Conservation (phyloP, 2,329 filamentous ascomycete species). For the Annulohypoxylon truncatum region DNA sequence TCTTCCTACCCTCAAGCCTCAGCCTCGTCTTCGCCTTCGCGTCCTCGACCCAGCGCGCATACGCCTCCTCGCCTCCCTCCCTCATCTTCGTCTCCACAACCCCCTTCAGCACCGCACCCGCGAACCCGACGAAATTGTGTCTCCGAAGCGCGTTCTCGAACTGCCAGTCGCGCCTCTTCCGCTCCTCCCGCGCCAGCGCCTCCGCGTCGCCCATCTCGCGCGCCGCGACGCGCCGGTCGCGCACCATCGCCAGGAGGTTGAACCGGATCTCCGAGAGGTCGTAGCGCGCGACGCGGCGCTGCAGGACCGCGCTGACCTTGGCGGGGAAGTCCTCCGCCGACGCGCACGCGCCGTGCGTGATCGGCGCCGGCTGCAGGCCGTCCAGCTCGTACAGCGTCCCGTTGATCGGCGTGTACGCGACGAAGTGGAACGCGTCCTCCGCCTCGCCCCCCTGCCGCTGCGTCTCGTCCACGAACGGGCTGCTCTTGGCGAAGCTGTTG, state of each 20-base stretch:
- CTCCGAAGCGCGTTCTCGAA: constrained; percentile 94
- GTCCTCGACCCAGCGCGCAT: constrained; percentile 78
- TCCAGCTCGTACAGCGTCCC: constrained; percentile 92
- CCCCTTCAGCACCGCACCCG: constrained; percentile 87
- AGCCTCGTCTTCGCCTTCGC: constrained; percentile 68
- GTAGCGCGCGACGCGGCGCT: constrained; percentile 85
- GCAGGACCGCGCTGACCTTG: constrained; percentile 87
- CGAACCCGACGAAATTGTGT: constrained; percentile 97
- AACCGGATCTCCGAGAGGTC: constrained; percentile 90
- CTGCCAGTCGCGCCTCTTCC: constrained; percentile 86
- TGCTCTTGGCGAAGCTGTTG: constrained; percentile 89
- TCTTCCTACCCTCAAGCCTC: constrained; percentile 53
- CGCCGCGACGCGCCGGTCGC: constrained; percentile 82
- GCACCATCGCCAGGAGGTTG: constrained; percentile 92
- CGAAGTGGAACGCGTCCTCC: constrained; percentile 97
- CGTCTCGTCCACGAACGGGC: constrained; percentile 93
- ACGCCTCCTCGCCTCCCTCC: constrained; percentile 71
- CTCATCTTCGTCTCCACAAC: constrained; percentile 81
- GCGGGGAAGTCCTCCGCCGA: constrained; percentile 76
- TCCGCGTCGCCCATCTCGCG: constrained; percentile 86
- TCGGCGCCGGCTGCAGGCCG: constrained; percentile 91
- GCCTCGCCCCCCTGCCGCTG: constrained; percentile 75
- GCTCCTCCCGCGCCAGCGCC: constrained; percentile 80
- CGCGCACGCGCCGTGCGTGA: constrained; percentile 86
- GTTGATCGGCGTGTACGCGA: constrained; percentile 88